These are phyloP conservation scores for Cinnamomum chago DNA, from an alignment of 164 flowering plant species.

Conservation along the genomic window DNA sequence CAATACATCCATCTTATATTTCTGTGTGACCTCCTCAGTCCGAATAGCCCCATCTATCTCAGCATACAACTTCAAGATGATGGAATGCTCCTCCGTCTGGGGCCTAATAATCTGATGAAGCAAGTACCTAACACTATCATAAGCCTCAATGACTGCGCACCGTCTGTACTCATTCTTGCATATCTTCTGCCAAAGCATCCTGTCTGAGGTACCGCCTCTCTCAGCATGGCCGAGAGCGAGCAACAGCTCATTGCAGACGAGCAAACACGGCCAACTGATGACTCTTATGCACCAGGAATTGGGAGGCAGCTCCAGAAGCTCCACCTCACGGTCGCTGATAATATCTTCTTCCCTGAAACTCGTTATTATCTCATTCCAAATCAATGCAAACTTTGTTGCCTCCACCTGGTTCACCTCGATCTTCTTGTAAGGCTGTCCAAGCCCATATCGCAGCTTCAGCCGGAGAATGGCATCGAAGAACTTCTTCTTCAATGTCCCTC, in stretches of 20 bases:
- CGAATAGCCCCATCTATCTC: constrained; percentile 56
- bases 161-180: constrained; percentile 76
- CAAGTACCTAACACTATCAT: constrained; percentile 66
- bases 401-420: constrained; percentile 74
- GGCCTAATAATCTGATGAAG: constrained; percentile 45
- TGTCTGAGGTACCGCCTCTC: constrained; percentile 53
- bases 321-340: constrained; percentile 69
- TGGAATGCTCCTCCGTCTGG: constrained; percentile 57
- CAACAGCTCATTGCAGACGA: constrained; percentile 82
- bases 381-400: constrained; percentile 67
- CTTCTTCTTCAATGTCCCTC: constrained; percentile 45
- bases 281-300: constrained; percentile 82
- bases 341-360: constrained; percentile 85
- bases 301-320: constrained; percentile 72
- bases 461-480: constrained; percentile 66
- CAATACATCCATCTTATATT: constrained; percentile 41
- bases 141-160: constrained; percentile 86
- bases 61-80: constrained; percentile 42
- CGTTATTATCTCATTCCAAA: constrained; percentile 82
- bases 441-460: constrained; percentile 76
- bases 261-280: constrained; percentile 92
- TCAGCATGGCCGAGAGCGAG: constrained; percentile 79
- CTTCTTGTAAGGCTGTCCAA: constrained; percentile 69
- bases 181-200: constrained; percentile 60
- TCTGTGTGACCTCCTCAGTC: constrained; percentile 42